phyloP scores from a whole-genome alignment of 2,329 filamentous ascomycete species.

The Fusarium sp. region DNA sequence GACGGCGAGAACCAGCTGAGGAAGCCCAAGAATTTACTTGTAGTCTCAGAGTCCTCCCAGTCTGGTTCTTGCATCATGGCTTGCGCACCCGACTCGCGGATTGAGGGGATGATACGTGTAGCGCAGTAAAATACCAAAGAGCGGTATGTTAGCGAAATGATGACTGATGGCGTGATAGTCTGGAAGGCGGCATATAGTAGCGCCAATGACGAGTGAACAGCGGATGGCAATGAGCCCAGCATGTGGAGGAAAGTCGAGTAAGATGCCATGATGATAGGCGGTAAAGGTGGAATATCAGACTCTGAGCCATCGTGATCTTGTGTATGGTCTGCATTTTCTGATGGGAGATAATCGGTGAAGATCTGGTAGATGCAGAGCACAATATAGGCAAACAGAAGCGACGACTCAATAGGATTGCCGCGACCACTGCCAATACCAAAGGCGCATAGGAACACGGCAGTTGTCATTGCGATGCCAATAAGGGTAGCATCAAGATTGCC shows the following conservation, averaged over 20 bases:
- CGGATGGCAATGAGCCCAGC: conserved; percentile 82
- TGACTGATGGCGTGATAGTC: conserved; percentile 93
- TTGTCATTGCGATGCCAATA: conserved; percentile 92
- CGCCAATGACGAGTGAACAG: conserved; percentile 82
- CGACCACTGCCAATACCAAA: conserved; percentile 95
- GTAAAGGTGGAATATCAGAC: conserved; percentile 94
- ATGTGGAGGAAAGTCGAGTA: conserved; percentile 91
- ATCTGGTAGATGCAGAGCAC: conserved; percentile 99
- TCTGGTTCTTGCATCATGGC: conserved; percentile 86
- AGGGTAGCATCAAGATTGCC: conserved; percentile 91
- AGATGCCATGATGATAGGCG: conserved; percentile 97
- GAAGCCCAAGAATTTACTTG: conserved; percentile 81
- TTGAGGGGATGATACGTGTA: conserved; percentile 93
- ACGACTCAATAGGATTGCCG: conserved; percentile 95
- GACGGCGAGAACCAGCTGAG: conserved; percentile 95
- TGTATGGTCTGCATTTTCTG: conserved; percentile 66
- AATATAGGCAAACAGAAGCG: conserved; percentile 93
- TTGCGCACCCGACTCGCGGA: conserved; percentile 85
- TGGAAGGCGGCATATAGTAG: conserved; percentile 92
- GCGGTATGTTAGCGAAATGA: conserved; percentile 93
- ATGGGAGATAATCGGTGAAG: conserved; percentile 96
- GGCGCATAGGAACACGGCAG: conserved; percentile 88
- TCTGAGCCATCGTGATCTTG: conserved; percentile 64
- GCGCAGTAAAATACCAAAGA: conserved; percentile 96
- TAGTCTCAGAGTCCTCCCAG: conserved; percentile 85